A percentile compares a stretch with the other conserved stretches of the same genome.
These are phyloP conservation scores for bread wheat (Triticum aestivum) DNA, from an alignment of 176 grass and related monocot species.

Conservation along the genomic window IWGSC_CS_RefSeq_v2.1 NC_057800.1:552296361-552296860, in stretches of 20 bases:
- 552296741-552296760: constrained; percentile 47
- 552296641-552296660: constrained; percentile 89
- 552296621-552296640: constrained; percentile 62
- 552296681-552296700: constrained; percentile 78
- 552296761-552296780: background rate
- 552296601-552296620: constrained; percentile 40
- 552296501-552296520: constrained; percentile 58
- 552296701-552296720: constrained; percentile 73
- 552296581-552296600: constrained; percentile 93
- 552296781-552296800: background rate
- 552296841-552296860: background rate
- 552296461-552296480: background rate
- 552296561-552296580: constrained; percentile 61
- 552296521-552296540: constrained; percentile 68
- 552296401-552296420: constrained; percentile 79
- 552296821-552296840: background rate
- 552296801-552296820: background rate
- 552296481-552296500: constrained; percentile 8
- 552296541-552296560: constrained; percentile 65
- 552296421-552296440: constrained; percentile 23
- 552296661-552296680: constrained; percentile 69
- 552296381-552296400: constrained; percentile 84
- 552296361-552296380: constrained; percentile 79
- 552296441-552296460: constrained; percentile 12
- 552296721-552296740: constrained; percentile 78